Conservation (phyloP, 768 basidiomycete genomes). For the Exidia glandulosa region DNA sequence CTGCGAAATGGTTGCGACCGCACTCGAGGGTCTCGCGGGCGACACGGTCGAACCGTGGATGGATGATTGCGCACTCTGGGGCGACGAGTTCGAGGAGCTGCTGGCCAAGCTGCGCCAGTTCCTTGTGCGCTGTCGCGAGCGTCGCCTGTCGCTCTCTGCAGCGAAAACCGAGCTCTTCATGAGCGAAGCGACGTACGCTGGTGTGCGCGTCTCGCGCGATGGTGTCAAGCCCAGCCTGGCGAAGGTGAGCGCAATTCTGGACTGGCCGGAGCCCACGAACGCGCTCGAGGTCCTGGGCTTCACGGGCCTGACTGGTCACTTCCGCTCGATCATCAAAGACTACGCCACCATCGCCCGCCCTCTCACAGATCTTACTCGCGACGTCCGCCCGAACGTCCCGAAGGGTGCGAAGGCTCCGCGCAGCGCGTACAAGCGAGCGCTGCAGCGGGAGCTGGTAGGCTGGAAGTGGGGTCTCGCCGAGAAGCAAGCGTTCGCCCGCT, state of each 20-base stretch:
- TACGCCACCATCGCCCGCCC: constrained; percentile 24
- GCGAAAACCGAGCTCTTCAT: constrained; percentile 26
- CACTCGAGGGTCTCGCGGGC: constrained; percentile 4
- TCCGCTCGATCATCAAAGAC: constrained; percentile 22
- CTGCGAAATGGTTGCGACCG: constrained; percentile 4
- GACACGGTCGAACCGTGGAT: constrained; percentile 24
- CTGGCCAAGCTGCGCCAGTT: constrained; percentile 15
- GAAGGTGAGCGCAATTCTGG: constrained; percentile 17
- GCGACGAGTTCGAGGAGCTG: constrained; percentile 20
- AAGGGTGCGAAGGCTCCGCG: too few species aligned
- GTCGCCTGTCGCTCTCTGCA: constrained; percentile 26
- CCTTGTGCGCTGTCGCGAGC: constrained; percentile 17
- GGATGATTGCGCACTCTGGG: constrained; percentile 25
- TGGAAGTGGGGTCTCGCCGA: constrained; percentile 13
- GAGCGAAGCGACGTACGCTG: constrained; percentile 25
- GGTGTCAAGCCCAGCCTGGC: constrained; percentile 23
- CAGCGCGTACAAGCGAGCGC: constrained; percentile 16
- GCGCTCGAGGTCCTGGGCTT: constrained; percentile 22
- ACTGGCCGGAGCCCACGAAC: constrained; percentile 19
- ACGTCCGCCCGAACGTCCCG: constrained; percentile 9
- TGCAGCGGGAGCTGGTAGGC: constrained; percentile 6
- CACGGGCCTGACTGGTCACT: constrained; percentile 25
- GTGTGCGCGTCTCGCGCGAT: constrained; percentile 18
- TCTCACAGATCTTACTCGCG: constrained; percentile 18
- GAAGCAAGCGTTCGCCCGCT: constrained; percentile 13